Evolutionary conservation across 2,329 filamentous ascomycete species (phyloP), one percentile per base, ranked within the genome.

Genomic region (Aspergillus clavatus): DNA sequence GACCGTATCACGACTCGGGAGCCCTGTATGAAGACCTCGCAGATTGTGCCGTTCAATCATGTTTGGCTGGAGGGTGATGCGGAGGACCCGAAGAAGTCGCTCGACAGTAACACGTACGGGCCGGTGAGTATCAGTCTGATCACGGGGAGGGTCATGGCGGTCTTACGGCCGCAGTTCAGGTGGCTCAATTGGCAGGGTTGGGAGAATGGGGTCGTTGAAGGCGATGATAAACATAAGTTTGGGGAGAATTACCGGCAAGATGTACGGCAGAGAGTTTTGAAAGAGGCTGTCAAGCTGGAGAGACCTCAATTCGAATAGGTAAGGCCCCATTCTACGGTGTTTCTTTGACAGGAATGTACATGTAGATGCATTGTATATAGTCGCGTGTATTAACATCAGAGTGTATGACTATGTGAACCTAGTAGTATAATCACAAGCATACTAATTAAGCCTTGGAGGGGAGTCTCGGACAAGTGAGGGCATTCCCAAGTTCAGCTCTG

Each of bases 41-140:
- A 72, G 38, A 76, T 78, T 51, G 80, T 98, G 18, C 91, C 90
- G 4, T 77, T 77, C 51, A 89, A 89, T 14, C 90, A 97, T 71
- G 77, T 97, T 22, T 98, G 93, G 93, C 82, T 98, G 1, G 91
- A 97, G 65, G 93, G 93, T 1, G 93, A 98, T 63, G 89, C 86
- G 10, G 60, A 58, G 22, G 79, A 79, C 58, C 79, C 80, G 56
- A 76, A 79, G 40, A 79, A 80, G 57, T 88, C 81, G 44, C 66
- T 83, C 48, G 93, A 98, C 70, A 95, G 89, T 67, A 95, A 95
- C 68, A 82, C 82, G 10, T 96, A 94, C 66, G 93, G 93, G 1
- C 89, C 93, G 4, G 82, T 94, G 38, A 85, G 86, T 19, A 81
- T 80, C 52, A 80, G 79, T 43, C 65, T 97, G 52, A 79, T 97